Base-by-base conservation (phyloP, 129 eudicot genomes). In the Solidago caesia region DNA sequence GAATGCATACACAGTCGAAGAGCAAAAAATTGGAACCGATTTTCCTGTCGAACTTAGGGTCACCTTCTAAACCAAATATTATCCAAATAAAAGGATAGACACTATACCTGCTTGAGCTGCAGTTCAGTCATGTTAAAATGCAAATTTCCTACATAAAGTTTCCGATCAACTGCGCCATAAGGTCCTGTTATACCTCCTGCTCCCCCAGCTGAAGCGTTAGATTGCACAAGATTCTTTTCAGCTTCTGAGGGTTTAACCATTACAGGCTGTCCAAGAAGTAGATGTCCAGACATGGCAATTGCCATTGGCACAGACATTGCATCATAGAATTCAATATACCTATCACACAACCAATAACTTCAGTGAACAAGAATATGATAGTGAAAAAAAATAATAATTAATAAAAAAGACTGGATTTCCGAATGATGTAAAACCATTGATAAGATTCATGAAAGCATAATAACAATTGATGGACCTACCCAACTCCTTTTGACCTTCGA, bases 231-330 rank as follows among this genome's bases (percentile, higher is more conserved):
- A 75, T 92, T 92, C 86, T 92, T 92, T 74, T 89, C 97, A 27
- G 97, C 96, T 80, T 92, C 97, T 2, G 96, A 92, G 71, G 97
- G 97, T 80, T 92, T 92, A 39, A 89, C 97, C 97, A 92, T 92
- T 21, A 92, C 89, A 41, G 97, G 97, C 45, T 92, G 97, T 29
- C 98, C 95, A 64, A 87, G 86, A 75, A 92, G 91, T 58, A 89
- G 86, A 72, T 86, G 98, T 26, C 98, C 98, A 60, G 96, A 85
- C 1, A 92, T 71, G 43, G 98, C 89, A 68, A 92, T 92, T 48
- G 98, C 96, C 95, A 87, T 89, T 10, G 98, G 96, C 41, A 92
- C 98, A 59, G 95, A 85, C 85, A 75, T 76, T 14, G 72, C 80
- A 75, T 81, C 71, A 51, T 80, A 80, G 43, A 74, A 70, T 44